Base-by-base conservation (phyloP, 257 asterid species). In the Fraxinus quadrangulata region DNA sequence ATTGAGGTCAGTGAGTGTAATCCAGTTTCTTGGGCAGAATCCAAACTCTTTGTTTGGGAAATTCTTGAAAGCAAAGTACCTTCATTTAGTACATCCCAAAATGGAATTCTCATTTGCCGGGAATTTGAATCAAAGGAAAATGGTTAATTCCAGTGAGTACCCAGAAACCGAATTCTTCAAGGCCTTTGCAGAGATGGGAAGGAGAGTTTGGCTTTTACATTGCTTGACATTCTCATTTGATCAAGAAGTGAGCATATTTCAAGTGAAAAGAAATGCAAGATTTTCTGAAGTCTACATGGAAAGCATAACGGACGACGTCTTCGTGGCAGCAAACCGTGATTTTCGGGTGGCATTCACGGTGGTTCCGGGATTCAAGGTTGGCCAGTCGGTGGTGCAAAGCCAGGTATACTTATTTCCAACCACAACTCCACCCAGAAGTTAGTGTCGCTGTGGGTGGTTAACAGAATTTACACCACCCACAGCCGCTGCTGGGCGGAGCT, bases 21-120 rank as follows among this genome's bases (percentile, higher is more conserved):
- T 80, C 59, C 92, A 90, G 42, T 88, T 83, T 66, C 86, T 92
- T 16, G 88, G 86, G 75, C 91, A 87, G 3, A 88, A 87, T 34
- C 90, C 93, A 1, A 79, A 74, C 75, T 93, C 96, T 21, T 42
- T 72, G n/a, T 85, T 93, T 2, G 96, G 92, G 56, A 93, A 85
- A 37, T 90, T 95, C 75, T 75, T 92, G 90, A 93, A 90, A 51
- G 82, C 88, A 0, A 95, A 89, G 85, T 95, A 95, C 71, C 92
- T 95, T 11, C 88, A 83, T 7, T 19, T 93, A 85, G 87, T 95
- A 72, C 99, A 95, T 73, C 99, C 98, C n/a, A 92, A 93, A 80
- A 93, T 96, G 99, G 99, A 96, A 54, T 89, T 89, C 47, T 96
- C 98, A 6, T 93, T 96, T 45, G 88, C 89, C 28, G 97, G 99